phyloP scores from a whole-genome alignment of 1,139 yeast species.

The Groenewaldozyma auringiensis region DNA sequence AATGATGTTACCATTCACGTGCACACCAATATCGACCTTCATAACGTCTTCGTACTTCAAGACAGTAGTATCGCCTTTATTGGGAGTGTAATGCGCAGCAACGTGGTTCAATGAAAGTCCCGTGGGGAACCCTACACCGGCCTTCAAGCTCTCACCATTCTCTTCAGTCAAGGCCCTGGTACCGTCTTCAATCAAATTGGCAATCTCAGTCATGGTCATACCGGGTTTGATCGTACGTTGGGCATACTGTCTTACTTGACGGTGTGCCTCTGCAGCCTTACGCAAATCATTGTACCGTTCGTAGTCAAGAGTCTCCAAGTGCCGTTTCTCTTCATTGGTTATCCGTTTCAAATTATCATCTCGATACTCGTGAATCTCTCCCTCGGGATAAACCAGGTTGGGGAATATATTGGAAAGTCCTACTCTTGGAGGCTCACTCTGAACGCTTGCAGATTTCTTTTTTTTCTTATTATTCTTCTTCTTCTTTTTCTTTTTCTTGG shows the following conservation, averaged over 20 bases:
- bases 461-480: conserved; percentile 43
- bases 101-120: conserved; percentile 89
- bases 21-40: conserved; percentile 97
- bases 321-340: conserved; percentile 80
- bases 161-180: conserved; percentile 66
- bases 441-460: conserved; percentile 25
- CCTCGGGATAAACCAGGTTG: conserved; percentile 74
- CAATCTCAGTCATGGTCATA: conserved; percentile 84
- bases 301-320: conserved; percentile 60
- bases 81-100: conserved; percentile 98
- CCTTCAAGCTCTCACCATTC: conserved; percentile 52
- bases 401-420: conserved; percentile 57
- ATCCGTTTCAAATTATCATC: conserved; percentile 70
- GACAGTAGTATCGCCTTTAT: conserved; percentile 82
- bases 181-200: conserved; percentile 80
- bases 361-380: conserved; percentile 45
- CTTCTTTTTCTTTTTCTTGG: conserved; percentile 39
- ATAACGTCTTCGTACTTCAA: conserved; percentile 81
- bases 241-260: conserved; percentile 80
- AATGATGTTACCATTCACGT: conserved; percentile 88
- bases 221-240: conserved; percentile 77
- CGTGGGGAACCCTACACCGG: conserved; percentile 96
- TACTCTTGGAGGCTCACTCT: conserved; percentile 46
- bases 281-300: conserved; percentile 79
- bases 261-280: conserved; percentile 92